Percentiles rank a stretch among this genome's conserved stretches.
Evolutionary conservation across 495 filamentous ascomycete genomes (phyloP).

Genomic region (Neurospora pannonica): DNA sequence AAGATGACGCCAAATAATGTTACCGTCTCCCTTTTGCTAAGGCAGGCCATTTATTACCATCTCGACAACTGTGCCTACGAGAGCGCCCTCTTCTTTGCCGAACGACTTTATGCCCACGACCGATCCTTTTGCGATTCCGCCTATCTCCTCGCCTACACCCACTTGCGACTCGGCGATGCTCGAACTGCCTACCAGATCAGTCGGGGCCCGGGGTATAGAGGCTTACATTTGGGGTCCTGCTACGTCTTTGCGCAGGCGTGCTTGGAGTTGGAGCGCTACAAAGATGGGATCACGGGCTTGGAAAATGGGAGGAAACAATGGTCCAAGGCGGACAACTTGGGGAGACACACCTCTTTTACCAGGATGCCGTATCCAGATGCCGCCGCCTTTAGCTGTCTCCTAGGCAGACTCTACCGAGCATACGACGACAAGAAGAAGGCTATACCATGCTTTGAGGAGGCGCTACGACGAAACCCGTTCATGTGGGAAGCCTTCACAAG

Average conservation of each 20-base stretch:
- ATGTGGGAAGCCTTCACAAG: conserved; percentile 95
- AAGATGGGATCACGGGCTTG: conserved; percentile 70
- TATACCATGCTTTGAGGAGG: conserved; percentile 72
- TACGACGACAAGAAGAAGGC: conserved; percentile 75
- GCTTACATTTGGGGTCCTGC: conserved; percentile 73
- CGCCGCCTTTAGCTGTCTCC: conserved; percentile 66
- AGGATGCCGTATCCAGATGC: conserved; percentile 71
- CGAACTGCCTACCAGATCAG: conserved; percentile 58
- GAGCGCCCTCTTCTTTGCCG: conserved; percentile 87
- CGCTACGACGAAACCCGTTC: conserved; percentile 85
- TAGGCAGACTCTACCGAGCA: conserved; percentile 78
- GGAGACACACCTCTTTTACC: conserved; percentile 62
- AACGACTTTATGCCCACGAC: conserved; percentile 76
- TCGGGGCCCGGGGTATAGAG: conserved; percentile 51
- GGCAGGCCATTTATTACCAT: conserved; percentile 82
- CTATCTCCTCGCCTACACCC: conserved; percentile 75
- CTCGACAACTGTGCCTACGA: conserved; percentile 81
- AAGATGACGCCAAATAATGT: conserved; percentile 62
- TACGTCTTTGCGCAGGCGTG: conserved; percentile 90
- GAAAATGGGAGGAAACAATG: conserved; percentile 65
- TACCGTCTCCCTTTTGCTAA: conserved; percentile 63
- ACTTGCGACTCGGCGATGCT: conserved; percentile 70
- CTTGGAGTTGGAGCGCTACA: conserved; percentile 62
- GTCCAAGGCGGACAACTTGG: conserved; percentile 61
- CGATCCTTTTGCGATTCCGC: conserved; percentile 65